Base-by-base conservation (phyloP, 805 yeast genomes). In the Sugiyamaella floridensis region DNA sequence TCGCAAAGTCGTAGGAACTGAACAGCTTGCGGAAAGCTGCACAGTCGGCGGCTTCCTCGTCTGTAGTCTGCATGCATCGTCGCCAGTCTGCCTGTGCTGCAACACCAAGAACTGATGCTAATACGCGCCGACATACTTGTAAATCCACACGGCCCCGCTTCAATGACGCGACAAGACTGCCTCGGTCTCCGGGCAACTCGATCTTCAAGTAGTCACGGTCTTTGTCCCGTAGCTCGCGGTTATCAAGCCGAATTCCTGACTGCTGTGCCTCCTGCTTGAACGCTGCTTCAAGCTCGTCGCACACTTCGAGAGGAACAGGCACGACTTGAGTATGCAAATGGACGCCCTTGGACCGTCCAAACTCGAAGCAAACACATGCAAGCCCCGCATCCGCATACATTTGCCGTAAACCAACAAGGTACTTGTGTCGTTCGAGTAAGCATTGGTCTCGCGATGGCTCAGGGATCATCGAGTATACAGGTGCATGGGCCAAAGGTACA, bases 51-150 rank as follows among this genome's bases (percentile, higher is more conserved):
- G 74, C 71, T 62, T 90, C 96, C 58, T 80, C 79, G n/a, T 70
- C 70, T 44, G 70, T 70, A 0, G 84, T 68, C 65, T 89, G 95
- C 47, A 71, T 68, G 62, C 97, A 89, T 49, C 79, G 78, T 52
- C 83, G 84, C 97, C 97, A 89, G 53, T 80, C 81, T 56, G 89
- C 73, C 22, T 70, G 56, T 1, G 85, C 83, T 14, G 78, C 71
- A 16, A 45, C 43, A 44, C 75, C 79, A 48, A 89, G 63, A 2
- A 83, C 67, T 56, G 74, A 74, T 0, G 96, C 90, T 28, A 87
- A 61, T 0, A 86, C 89, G 61, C 89, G 76, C 64, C 97, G 74
- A 1, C 96, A 95, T 61, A 90, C 86, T 59, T 87, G 96, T 12
- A 88, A 67, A 65, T 90, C 97, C 8, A 89, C 68, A 11, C 74